phyloP scores from a whole-genome alignment of 106 monocot species.

The Iris macrosiphon region DNA sequence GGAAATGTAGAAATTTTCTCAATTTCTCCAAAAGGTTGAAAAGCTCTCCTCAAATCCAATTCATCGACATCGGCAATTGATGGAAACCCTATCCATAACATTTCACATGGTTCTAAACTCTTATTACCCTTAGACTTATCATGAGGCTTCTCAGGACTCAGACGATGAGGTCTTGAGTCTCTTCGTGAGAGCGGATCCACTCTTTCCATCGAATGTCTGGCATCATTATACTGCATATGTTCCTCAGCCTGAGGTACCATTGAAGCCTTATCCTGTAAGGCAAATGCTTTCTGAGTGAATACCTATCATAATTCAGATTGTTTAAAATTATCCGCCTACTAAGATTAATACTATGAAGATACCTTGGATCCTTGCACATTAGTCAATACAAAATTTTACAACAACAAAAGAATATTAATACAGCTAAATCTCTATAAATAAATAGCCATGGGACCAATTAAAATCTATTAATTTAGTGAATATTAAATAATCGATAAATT shows the following conservation, averaged over 20 bases:
- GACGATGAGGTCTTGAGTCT: slow-evolving; percentile 26
- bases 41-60: slow-evolving; percentile 50
- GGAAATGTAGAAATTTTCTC: slow-evolving; percentile 77
- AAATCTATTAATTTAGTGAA: no score
- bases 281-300: slow-evolving; percentile 20
- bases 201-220: slow-evolving; percentile 25
- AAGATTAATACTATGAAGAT: no score
- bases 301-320: no score
- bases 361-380: no score
- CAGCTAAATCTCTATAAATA: no score
- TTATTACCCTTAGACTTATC: slow-evolving; percentile 37
- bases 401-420: no score
- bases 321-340: no score
- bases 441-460: no score
- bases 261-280: slow-evolving; percentile 70
- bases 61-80: slow-evolving; percentile 60
- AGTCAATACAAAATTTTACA: no score
- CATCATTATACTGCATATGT: slow-evolving; percentile 30
- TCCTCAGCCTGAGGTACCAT: slow-evolving; percentile 35
- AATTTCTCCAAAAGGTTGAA: slow-evolving; percentile 88
- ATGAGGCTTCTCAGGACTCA: slow-evolving; percentile 35
- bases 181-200: slow-evolving; percentile 36
- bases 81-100: slow-evolving; percentile 93
- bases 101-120: slow-evolving; percentile 76
- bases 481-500: no score